Evolutionary conservation across 192 early-diverging fungal species (phyloP).

Genomic region (Coemansia sp.): DNA sequence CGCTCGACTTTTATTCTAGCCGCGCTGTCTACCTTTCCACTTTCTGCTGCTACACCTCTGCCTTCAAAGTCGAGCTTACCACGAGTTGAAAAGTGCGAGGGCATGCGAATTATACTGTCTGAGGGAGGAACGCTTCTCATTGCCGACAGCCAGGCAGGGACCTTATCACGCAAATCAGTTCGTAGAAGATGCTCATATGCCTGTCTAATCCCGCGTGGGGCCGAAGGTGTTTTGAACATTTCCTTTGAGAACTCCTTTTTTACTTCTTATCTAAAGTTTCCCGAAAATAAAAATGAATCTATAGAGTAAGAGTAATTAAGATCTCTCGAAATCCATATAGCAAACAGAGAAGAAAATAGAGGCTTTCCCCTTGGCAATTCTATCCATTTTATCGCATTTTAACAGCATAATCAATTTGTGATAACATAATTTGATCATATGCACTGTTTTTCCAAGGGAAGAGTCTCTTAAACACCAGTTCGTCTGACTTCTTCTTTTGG

Average conservation of each 20-base stretch:
- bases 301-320: neutral
- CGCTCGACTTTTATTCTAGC: constrained; percentile 19
- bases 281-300: neutral
- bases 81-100: constrained; percentile 43
- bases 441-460: no score
- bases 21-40: neutral
- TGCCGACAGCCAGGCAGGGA: constrained; percentile 54
- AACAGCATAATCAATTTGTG: no score
- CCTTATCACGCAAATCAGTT: constrained; percentile 36
- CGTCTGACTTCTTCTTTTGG: no score
- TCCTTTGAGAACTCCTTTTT: neutral
- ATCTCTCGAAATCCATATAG: neutral
- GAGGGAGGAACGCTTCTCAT: constrained; percentile 43
- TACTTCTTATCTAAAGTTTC: neutral
- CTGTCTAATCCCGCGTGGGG: constrained; percentile 29
- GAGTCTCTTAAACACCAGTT: no score
- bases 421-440: no score
- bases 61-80: constrained; percentile 45
- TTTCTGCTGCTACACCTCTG: neutral
- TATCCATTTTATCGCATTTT: no score
- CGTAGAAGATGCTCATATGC: constrained; percentile 44
- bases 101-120: constrained; percentile 52
- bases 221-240: constrained; percentile 51
- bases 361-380: neutral
- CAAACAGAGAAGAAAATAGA: neutral